Evolutionary conservation across 2,329 filamentous ascomycete genomes (phyloP), one percentile per base, ranked within the genome.

Genomic region (Ceratocystis cubensis): DNA sequence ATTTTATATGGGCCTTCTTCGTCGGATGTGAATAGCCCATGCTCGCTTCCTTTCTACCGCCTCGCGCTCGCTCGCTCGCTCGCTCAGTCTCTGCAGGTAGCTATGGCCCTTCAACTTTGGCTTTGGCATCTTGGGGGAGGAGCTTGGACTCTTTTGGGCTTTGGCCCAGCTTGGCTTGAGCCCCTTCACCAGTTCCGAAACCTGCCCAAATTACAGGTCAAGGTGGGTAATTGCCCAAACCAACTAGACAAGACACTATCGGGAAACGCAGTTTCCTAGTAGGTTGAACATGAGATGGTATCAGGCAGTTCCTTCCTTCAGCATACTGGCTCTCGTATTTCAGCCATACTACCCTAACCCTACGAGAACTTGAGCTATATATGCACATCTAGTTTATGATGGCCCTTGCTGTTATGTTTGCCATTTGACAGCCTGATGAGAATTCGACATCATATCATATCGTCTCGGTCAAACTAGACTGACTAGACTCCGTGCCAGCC

Each of bases 141-240:
- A 30, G 56, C 56, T 59, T 59, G 56, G 56, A 59, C 56, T 59
- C 28, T 59, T 59, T 59, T 37, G 56, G 56, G 30, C 56, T 33
- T 37, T 59, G 56, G 56, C 28, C 30, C 20, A 30, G 15, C 56
- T 59, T 59, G 56, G 56, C 56, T 59, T 22, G 17, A 59, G 56
- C 56, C 56, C 56, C 56, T 59, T 59, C 56, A 59, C 56, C 56
- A 8, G 28, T 59, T 59, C 56, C 56, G 56, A 59, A 59, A 59
- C 56, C 56, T 25, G 53, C 13, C 56, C 56, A 59, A 59, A 59
- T 59, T 59, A 37, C 56, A 59, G 56, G 56, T 17, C 56, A 59
- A n/a, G 25, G 56, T 37, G 56, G 56, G 56, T 59, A 59, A 59
- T 59, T 59, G 56, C 56, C 56, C 4, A 59, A 59, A 59, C 30